Evolutionary conservation across 352 stramenopile genomes (phyloP), one percentile per base, ranked within the genome.

Genomic region (Globisporangium cederbergense): DNA sequence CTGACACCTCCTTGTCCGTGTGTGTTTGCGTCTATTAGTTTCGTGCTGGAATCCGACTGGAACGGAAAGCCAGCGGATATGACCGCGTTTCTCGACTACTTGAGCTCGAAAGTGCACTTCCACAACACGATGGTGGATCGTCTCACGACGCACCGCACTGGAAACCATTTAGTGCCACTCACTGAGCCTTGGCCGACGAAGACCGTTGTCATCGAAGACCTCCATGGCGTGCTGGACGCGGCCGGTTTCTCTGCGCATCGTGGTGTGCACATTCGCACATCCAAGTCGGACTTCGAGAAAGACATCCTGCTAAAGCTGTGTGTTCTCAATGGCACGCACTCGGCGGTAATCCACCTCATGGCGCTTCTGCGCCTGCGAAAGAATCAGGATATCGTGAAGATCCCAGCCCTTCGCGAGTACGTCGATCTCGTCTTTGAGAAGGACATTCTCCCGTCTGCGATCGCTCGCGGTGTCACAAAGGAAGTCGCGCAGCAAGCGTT

Each of bases 281-380:
- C 50, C 18, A 43, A 60, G 4, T 64, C 69, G 13, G 58, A 95
- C 66, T 69, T 97, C 16, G 71, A 89, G 32, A 53, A 76, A 13
- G 91, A 98, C 60, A 83, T 97, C 65, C 62, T 82, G 22, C 73
- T 98, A 14, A 98, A 98, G 75, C 74, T 98, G 13, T 73, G 79
- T 28, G 74, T 98, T 30, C 90, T 86, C 50, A 98, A 98, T 70
- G 91, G 81, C 0, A 96, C 90, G 22, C 88, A 98, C 74, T 96
- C 91, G 5, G 91, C 94, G 0, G 82, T 96, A 60, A 92, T 96
- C n/a, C 92, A 98, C 66, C 36, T 81, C 47, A 42, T 95, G 49
- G 79, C 80, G 5, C 67, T 95, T 6, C 70, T 72, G 20, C 75
- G 83, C 43, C 30, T 68, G 42, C 61, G 60, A 40, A 81, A 73